Percentiles rank a stretch among this genome's conserved stretches.
Conservation (phyloP, 805 yeast genomes). For the Lachancea cidri region DNA sequence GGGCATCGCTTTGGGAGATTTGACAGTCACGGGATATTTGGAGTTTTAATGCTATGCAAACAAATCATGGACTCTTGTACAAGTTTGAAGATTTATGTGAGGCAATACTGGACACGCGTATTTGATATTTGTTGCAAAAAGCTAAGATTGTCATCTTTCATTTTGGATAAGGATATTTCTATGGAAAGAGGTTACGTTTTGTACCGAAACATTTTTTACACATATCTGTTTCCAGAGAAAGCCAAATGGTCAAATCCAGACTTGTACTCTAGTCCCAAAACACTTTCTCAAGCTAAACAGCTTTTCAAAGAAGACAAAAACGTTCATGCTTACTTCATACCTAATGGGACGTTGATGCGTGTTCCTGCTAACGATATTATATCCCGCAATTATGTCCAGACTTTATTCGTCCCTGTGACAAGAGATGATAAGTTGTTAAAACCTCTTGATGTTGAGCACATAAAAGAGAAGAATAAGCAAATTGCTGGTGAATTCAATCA, state of each 20-base stretch:
- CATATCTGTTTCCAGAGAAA: constrained; percentile 35
- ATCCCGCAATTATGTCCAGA: constrained; percentile 56
- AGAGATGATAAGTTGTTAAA: constrained; percentile 62
- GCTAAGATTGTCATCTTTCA: constrained; percentile 76
- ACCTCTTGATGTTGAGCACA: constrained; percentile 26
- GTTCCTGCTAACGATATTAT: constrained; percentile 84
- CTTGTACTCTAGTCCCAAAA: constrained; percentile 48
- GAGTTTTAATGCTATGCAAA: constrained; percentile 9
- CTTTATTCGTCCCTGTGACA: constrained; percentile 77
- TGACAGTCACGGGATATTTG: not conserved
- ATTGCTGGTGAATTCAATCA: constrained; percentile 41
- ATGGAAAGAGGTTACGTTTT: constrained; percentile 66
- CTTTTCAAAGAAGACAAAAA: constrained; percentile 40
- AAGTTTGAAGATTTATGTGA: constrained; percentile 34
- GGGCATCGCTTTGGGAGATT: constrained; percentile 2
- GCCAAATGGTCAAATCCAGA: constrained; percentile 45
- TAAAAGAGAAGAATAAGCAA: constrained; percentile 33
- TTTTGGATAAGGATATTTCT: constrained; percentile 55
- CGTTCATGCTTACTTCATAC: constrained; percentile 57
- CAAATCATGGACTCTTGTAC: constrained; percentile 24
- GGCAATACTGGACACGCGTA: constrained; percentile 56
- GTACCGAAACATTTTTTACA: constrained; percentile 47
- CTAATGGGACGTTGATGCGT: constrained; percentile 76
- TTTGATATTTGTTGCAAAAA: constrained; percentile 51
- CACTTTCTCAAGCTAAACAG: constrained; percentile 40